Percentiles rank a stretch among this genome's conserved stretches.
These are phyloP conservation scores for Lentinula sp. DNA, from an alignment of 768 basidiomycete genomes.

Conservation along the genomic window DNA sequence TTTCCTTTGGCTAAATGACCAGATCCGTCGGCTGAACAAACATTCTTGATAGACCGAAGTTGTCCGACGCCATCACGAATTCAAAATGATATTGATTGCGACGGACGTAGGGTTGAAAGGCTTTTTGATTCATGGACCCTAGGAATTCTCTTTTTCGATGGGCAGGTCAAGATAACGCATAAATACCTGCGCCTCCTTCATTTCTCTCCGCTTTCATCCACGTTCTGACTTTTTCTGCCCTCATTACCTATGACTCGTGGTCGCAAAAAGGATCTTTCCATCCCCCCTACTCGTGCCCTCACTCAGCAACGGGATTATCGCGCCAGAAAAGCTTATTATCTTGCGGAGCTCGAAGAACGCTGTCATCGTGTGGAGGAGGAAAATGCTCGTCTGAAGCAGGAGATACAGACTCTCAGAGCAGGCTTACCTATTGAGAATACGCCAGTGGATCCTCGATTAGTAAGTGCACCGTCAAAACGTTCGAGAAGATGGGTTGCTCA, in stretches of 20 bases:
- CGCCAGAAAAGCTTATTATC: constrained; percentile 51
- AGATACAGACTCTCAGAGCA: constrained; percentile 38
- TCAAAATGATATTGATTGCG: background rate
- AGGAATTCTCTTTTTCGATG: background rate
- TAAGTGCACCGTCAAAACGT: constrained; percentile 16
- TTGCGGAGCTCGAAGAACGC: constrained; percentile 50
- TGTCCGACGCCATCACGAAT: background rate
- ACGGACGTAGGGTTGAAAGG: background rate
- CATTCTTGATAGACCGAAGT: background rate
- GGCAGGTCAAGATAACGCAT: background rate
- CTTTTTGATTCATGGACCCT: background rate
- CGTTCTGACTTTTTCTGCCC: background rate
- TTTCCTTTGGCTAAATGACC: background rate
- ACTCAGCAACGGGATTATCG: constrained; percentile 62
- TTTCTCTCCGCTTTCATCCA: background rate
- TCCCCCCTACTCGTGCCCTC: constrained; percentile 51
- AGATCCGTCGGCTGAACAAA: background rate
- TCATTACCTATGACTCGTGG: constrained; percentile 47
- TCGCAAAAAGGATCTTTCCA: constrained; percentile 58
- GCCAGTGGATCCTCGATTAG: constrained; percentile 20
- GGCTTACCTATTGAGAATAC: constrained; percentile 24
- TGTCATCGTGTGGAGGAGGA: constrained; percentile 50
- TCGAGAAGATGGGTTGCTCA: background rate
- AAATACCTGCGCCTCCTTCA: background rate
- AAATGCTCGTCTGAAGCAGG: constrained; percentile 41